Base-by-base conservation (phyloP, 2,329 filamentous ascomycete species). In the Hirsutella thompsonii region DNA sequence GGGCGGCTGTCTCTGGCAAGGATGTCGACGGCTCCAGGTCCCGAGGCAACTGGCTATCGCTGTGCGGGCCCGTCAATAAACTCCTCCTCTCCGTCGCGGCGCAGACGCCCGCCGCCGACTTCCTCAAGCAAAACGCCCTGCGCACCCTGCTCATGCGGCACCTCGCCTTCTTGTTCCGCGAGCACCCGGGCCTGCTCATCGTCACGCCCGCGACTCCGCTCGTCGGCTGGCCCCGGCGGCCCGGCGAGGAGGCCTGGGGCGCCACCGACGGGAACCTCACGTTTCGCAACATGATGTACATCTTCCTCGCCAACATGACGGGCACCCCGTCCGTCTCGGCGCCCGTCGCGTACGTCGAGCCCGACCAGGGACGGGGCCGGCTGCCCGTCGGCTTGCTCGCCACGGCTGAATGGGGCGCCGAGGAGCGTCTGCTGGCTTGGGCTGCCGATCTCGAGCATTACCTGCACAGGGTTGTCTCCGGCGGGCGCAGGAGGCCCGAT, bases 251-350 rank as follows among this genome's bases (percentile, higher is more conserved):
- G 14, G 64, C 64, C n/a, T 79, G 88, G 52, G 89, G 89, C 2
- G 66, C 86, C 49, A 80, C 72, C 30, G 82, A 95, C 57, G 80
- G 72, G 0, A 87, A 92, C 55, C 68, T 64, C 45, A 79, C 76
- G 14, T 65, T 94, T n/a, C 68, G 74, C 20, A 84, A 76, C 54
- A 94, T 94, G 86, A 76, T 81, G 58, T 94, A 86, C 60, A 79
- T 84, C 14, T 94, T 83, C 74, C 61, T 94, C 29, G 83, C 88
- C 6, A 95, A 95, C 60, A 80, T 87, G 50, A 76, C 71, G 0
- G 89, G 89, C 0, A 79, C 80, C 38, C 89, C 89, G 1, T 78
- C 84, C 1, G 73, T 93, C 11, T 78, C 69, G 36, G 78, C 77
- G 29, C 87, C 89, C 0, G 78, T 84, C 10, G 88, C 85, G 1